Conservation (phyloP, 2,329 filamentous ascomycete species). For the Ceratocystis papillata region DNA sequence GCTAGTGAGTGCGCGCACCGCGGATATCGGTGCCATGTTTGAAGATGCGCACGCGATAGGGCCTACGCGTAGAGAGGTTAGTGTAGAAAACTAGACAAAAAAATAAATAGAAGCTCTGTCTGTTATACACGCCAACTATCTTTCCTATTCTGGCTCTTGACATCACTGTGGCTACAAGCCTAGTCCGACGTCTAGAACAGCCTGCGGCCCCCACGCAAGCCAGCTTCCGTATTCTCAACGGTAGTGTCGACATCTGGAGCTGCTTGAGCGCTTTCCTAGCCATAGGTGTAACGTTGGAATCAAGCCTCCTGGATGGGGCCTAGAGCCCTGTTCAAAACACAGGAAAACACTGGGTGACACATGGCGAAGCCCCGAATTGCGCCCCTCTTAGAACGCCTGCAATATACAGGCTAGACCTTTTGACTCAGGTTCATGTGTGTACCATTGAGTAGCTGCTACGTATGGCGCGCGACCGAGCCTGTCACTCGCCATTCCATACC, state of each 20-base stretch:
- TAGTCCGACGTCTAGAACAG: background rate
- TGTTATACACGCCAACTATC: background rate
- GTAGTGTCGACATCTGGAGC: background rate
- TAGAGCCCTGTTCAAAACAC: background rate
- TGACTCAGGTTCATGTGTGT: background rate
- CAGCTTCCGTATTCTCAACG: background rate
- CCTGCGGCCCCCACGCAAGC: background rate
- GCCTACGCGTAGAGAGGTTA: too few species aligned
- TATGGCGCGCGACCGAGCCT: background rate
- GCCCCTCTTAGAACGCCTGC: background rate
- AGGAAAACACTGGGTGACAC: background rate
- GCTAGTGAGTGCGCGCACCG: too few species aligned
- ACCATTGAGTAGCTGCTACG: background rate
- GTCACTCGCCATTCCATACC: background rate
- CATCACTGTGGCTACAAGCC: background rate
- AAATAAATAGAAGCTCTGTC: background rate
- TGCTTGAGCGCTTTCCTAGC: background rate
- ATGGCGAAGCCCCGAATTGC: conserved; percentile 2
- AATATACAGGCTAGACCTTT: background rate
- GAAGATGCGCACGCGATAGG: too few species aligned
- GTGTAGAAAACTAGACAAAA: too few species aligned
- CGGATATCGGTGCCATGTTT: too few species aligned
- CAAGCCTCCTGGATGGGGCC: background rate
- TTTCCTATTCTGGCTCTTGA: background rate
- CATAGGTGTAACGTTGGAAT: background rate